A percentile compares a stretch with the other conserved stretches of the same genome.
Conservation (phyloP, 768 basidiomycete genomes). For the Calvatia gigantea region DNA sequence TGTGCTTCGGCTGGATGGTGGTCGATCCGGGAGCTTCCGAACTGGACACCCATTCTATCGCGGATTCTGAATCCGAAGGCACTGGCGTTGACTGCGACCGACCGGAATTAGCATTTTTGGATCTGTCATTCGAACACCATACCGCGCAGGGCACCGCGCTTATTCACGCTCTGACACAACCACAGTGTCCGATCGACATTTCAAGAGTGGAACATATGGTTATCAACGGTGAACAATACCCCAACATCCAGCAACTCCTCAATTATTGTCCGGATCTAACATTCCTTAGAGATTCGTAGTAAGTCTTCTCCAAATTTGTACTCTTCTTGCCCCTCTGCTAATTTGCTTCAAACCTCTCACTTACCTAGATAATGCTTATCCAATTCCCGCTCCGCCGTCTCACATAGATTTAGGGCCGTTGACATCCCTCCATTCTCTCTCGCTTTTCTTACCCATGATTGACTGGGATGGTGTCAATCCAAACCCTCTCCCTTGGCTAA, state of each 20-base stretch:
- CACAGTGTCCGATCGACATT: slow-evolving; percentile 1
- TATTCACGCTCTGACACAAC: not conserved
- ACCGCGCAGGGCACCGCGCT: slow-evolving; percentile 2
- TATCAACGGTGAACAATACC: slow-evolving; percentile 7
- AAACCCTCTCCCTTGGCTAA: slow-evolving; percentile 8
- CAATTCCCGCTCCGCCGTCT: slow-evolving; percentile 2
- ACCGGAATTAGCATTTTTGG: slow-evolving; percentile 3
- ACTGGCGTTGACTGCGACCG: not conserved
- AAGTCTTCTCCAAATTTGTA: not conserved
- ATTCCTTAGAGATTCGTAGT: slow-evolving; percentile 9
- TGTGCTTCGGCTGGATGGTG: slow-evolving; percentile 10
- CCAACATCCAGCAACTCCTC: slow-evolving; percentile 5
- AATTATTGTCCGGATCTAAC: not conserved
- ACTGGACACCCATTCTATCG: not conserved
- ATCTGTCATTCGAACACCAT: slow-evolving; percentile 12
- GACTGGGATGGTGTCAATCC: slow-evolving; percentile 10
- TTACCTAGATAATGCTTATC: slow-evolving; percentile 4
- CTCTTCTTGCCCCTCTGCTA: not conserved
- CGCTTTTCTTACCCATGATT: slow-evolving; percentile 7
- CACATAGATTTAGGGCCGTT: not conserved
- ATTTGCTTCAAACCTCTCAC: not conserved
- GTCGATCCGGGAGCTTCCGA: not conserved
- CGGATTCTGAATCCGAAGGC: not conserved
- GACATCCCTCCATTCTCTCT: slow-evolving; percentile 6
- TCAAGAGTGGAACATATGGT: slow-evolving; percentile 7